phyloP scores from a whole-genome alignment of 108 stramenopile species.

The Aureococcus anophagefferens region DNA sequence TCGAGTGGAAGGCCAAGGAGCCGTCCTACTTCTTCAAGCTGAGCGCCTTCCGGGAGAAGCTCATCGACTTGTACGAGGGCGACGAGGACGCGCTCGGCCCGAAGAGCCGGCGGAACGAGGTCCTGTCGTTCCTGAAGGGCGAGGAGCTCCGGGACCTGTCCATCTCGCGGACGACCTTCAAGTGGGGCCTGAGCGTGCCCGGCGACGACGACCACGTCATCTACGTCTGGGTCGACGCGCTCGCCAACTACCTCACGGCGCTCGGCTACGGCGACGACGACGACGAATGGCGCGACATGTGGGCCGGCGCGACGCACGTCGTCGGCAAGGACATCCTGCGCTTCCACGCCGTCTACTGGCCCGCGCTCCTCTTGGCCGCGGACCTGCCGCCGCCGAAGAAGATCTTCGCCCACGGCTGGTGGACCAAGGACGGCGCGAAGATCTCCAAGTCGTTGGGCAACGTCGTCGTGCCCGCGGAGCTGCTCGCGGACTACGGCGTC shows the following conservation, averaged over 20 bases:
- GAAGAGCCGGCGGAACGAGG: conserved; percentile 71
- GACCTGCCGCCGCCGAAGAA: conserved; percentile 75
- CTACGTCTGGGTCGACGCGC: conserved; percentile 98
- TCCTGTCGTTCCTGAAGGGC: conserved; percentile 65
- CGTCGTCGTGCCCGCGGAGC: conserved; percentile 80
- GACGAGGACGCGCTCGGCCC: conserved; percentile 75
- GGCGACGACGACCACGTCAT: conserved; percentile 79
- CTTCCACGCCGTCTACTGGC: conserved; percentile 98
- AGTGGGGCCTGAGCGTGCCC: conserved; percentile 89
- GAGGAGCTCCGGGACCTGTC: conserved; percentile 77
- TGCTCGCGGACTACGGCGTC: conserved; percentile 76
- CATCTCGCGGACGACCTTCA: conserved; percentile 66
- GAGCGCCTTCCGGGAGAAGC: conserved; percentile 59
- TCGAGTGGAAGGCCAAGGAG: conserved; percentile 87
- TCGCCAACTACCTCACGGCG: conserved; percentile 88
- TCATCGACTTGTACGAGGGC: conserved; percentile 65
- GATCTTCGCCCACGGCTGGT: conserved; percentile 96
- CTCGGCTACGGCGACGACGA: conserved; percentile 68
- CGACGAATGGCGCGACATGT: conserved; percentile 41
- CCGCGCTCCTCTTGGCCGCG: conserved; percentile 89
- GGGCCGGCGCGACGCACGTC: conserved; percentile 81
- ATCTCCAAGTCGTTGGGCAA: conserved; percentile 87
- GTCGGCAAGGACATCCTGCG: conserved; percentile 97
- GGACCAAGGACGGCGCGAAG: conserved; percentile 92
- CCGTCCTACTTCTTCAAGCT: conserved; percentile 91